Conservation (phyloP, 257 asterid species). For the Solanum chmielewskii region DNA sequence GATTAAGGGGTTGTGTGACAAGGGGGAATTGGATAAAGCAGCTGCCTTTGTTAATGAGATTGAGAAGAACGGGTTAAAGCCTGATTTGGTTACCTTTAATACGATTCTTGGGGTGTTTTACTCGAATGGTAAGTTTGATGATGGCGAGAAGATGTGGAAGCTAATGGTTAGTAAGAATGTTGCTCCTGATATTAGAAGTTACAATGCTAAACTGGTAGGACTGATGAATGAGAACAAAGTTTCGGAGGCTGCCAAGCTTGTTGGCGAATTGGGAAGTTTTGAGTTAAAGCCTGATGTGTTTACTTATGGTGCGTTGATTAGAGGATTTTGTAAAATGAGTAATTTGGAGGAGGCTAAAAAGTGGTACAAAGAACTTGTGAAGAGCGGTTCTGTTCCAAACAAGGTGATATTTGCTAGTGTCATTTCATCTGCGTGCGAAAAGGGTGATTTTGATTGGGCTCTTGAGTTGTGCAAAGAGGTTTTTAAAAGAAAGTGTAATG, state of each 20-base stretch:
- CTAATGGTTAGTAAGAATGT: slow-evolving; percentile 13
- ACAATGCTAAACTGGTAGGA: slow-evolving; percentile 25
- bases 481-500: slow-evolving; percentile 17
- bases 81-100: slow-evolving; percentile 27
- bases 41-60: slow-evolving; percentile 11
- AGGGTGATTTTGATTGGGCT: slow-evolving; percentile 30
- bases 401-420: slow-evolving; percentile 8
- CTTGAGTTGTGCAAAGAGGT: slow-evolving; percentile 28
- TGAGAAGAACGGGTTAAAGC: slow-evolving; percentile 16
- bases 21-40: slow-evolving; percentile 17
- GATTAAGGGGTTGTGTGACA: slow-evolving; percentile 27
- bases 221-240: slow-evolving; percentile 13
- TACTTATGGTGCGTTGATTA: slow-evolving; percentile 19
- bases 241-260: slow-evolving; percentile 15
- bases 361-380: slow-evolving; percentile 18
- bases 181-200: slow-evolving; percentile 20
- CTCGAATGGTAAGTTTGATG: slow-evolving; percentile 15
- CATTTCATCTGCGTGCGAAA: slow-evolving; percentile 17
- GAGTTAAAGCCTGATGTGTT: slow-evolving; percentile 24
- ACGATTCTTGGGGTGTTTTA: slow-evolving; percentile 21
- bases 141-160: slow-evolving; percentile 32
- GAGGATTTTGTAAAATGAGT: slow-evolving; percentile 19
- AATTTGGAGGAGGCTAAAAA: slow-evolving; percentile 26
- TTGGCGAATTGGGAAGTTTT: slow-evolving; percentile 15
- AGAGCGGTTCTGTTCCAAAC: slow-evolving; percentile 10